Percentiles rank a stretch among this genome's conserved stretches.
Evolutionary conservation across 257 asterid species (phyloP).

Genomic region (Ocimum tenuiflorum): DNA sequence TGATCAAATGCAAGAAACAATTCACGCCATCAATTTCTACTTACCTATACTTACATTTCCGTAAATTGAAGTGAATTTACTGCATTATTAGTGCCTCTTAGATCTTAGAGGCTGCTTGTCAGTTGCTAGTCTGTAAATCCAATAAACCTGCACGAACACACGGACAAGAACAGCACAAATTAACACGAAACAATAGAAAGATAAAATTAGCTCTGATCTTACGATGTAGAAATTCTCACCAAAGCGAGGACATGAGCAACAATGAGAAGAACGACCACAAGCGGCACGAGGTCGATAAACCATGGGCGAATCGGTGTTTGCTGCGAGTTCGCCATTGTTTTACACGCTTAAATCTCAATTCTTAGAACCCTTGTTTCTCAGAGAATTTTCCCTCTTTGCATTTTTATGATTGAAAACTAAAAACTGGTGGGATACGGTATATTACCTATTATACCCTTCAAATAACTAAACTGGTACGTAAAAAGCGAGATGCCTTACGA

Average conservation of each 20-base stretch:
- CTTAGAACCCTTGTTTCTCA: constrained; percentile 30
- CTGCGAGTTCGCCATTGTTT: constrained; percentile 41
- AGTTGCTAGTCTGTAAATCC: constrained; percentile 79
- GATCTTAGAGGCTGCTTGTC: constrained; percentile 63
- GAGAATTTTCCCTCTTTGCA: constrained; percentile 3
- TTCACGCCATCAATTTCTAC: neutral
- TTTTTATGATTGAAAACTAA: neutral
- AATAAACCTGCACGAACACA: constrained; percentile 46
- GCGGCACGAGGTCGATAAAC: constrained; percentile 52
- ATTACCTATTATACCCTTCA: constrained; percentile 4
- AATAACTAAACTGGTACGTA: too few relatives aligned
- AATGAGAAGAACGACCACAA: constrained; percentile 46
- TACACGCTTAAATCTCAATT: constrained; percentile 11
- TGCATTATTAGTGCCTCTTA: constrained; percentile 41
- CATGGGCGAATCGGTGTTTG: constrained; percentile 41
- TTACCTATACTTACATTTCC: constrained; percentile 8
- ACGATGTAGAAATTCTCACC: constrained; percentile 31
- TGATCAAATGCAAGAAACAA: neutral
- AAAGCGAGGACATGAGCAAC: constrained; percentile 60
- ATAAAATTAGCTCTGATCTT: neutral
- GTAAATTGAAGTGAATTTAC: neutral
- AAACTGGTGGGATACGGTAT: neutral
- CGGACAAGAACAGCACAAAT: neutral
- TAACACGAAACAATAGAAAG: constrained; percentile 8
- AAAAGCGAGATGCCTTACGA: too few relatives aligned